Percentiles rank a stretch among this genome's conserved stretches.
phyloP scores from a whole-genome alignment of 2,329 filamentous ascomycete species.

The Anthostomella pinea region DNA sequence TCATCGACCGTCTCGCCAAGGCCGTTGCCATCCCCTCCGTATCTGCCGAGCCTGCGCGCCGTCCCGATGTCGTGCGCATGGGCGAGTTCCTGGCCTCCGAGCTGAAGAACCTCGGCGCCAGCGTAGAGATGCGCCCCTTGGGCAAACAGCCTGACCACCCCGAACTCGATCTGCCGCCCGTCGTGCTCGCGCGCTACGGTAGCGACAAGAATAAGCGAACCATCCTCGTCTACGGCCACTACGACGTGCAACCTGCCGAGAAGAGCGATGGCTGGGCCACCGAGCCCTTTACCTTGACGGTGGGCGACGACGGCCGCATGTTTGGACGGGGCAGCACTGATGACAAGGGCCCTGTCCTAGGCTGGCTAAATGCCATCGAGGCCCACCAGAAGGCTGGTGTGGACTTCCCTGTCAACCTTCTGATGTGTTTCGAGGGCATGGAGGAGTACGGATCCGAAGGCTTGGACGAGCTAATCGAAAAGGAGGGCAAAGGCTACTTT shows the following conservation, averaged over 20 bases:
- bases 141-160: slow-evolving; percentile 92
- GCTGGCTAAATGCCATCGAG: slow-evolving; percentile 97
- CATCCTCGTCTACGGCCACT: slow-evolving; percentile 96
- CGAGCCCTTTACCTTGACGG: slow-evolving; percentile 83
- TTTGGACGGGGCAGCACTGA: slow-evolving; percentile 93
- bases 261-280: slow-evolving; percentile 95
- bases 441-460: slow-evolving; percentile 98
- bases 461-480: slow-evolving; percentile 88
- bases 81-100: slow-evolving; percentile 84
- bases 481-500: slow-evolving; percentile 91
- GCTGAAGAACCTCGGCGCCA: slow-evolving; percentile 78
- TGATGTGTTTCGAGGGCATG: slow-evolving; percentile 99
- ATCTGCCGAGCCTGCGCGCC: slow-evolving; percentile 84
- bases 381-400: slow-evolving; percentile 93
- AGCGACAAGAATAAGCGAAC: slow-evolving; percentile 90
- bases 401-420: slow-evolving; percentile 93
- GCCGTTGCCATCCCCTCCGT: slow-evolving; percentile 95
- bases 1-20: slow-evolving; percentile 85
- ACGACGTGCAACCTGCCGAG: slow-evolving; percentile 94
- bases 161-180: slow-evolving; percentile 85
- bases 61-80: slow-evolving; percentile 95
- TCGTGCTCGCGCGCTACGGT: slow-evolving; percentile 88
- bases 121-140: slow-evolving; percentile 80
- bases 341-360: slow-evolving; percentile 95
- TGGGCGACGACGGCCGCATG: slow-evolving; percentile 93